These are phyloP conservation scores for Lipomyces yamadae DNA, from an alignment of 805 yeast species.

Conservation along the genomic window DNA sequence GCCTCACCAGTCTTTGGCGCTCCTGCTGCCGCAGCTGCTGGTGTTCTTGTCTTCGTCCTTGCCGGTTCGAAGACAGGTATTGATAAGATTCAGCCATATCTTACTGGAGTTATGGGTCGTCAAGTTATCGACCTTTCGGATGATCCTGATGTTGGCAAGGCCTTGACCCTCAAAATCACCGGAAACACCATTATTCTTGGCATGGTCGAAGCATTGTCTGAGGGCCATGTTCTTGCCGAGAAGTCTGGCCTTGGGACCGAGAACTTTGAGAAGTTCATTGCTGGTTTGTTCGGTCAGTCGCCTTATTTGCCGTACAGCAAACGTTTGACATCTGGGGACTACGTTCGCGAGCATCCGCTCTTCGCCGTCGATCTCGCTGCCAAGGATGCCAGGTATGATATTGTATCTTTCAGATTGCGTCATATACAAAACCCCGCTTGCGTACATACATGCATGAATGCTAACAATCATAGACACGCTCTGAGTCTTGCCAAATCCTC, in stretches of 20 bases:
- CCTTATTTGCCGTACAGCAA: slow-evolving; percentile 34
- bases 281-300: slow-evolving; percentile 36
- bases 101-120: slow-evolving; percentile 42
- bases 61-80: slow-evolving; percentile 40
- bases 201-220: slow-evolving; percentile 41
- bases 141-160: slow-evolving; percentile 39
- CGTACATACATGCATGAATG: neutral
- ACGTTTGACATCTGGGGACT: slow-evolving; percentile 36
- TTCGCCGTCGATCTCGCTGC: slow-evolving; percentile 40
- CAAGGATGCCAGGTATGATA: slow-evolving; percentile 37
- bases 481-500: slow-evolving; percentile 37
- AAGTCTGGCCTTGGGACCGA: slow-evolving; percentile 39
- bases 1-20: slow-evolving; percentile 45
- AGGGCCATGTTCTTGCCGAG: slow-evolving; percentile 41
- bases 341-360: slow-evolving; percentile 39
- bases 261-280: slow-evolving; percentile 34
- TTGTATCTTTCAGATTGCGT: neutral
- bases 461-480: slow-evolving; percentile 35
- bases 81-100: slow-evolving; percentile 37
- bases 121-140: slow-evolving; percentile 39
- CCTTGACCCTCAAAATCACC: slow-evolving; percentile 40
- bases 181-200: slow-evolving; percentile 43
- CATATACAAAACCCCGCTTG: neutral
- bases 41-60: slow-evolving; percentile 39
- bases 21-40: slow-evolving; percentile 41